Evolutionary conservation across 768 basidiomycete genomes (phyloP), one percentile per base, ranked within the genome.

Genomic region (Tricholoma flavovirens): DNA sequence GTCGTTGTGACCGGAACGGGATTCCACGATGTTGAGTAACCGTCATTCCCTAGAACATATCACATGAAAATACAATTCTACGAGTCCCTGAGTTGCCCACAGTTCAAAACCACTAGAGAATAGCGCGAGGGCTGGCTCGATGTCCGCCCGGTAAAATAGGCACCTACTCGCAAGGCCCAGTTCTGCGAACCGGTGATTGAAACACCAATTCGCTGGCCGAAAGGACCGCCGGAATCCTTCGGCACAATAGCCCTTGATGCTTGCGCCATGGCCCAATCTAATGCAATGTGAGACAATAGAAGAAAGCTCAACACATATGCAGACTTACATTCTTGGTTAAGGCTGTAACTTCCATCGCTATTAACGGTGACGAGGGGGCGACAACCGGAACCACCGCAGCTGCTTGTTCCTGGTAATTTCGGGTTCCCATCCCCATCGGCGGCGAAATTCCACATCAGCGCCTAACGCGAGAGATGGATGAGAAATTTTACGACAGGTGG

Each of bases 201-300:
- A 14, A 84, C 82, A 3, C 81, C 84, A 43, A 90, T 83, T 12
- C 88, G 79, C 62, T 86, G 75, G 15, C 83, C 88, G 63, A 76
- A 88, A 1, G 86, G 84, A 1, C 88, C 88, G 1, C 81, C 83
- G 0, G 63, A 62, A 51, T 91, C 88, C 49, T 82, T 81, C 0
- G 88, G 88, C 19, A 87, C 73, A 53, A 86, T 78, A 2, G 87
- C 88, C 66, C 87, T 87, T 21, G 85, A 86, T 2, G 83, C 83
- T 52, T 90, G 87, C 1, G 84, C 86, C 82, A 90, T 85, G 0
- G 83, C 69, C 56, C 87, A 89, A 69, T 85, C 83, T 85, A n/a
- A n/a, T n/a, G n/a, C n/a, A n/a, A n/a, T n/a, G n/a, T n/a, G n/a
- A n/a, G n/a, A n/a, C n/a, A n/a, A n/a, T n/a, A n/a, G n/a, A n/a